These are phyloP conservation scores for Candida piceae DNA, from an alignment of 805 yeast species.

Conservation along the genomic window DNA sequence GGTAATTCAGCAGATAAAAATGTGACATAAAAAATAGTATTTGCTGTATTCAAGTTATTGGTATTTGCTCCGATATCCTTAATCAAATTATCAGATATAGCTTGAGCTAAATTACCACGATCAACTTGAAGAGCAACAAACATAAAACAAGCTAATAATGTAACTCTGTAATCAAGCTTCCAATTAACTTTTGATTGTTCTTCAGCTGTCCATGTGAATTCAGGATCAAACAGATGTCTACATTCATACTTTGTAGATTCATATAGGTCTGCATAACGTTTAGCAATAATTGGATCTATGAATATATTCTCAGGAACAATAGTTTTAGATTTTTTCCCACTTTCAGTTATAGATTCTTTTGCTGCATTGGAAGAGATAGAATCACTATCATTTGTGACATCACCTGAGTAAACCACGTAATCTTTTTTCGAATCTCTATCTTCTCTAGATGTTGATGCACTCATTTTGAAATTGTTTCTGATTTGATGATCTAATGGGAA, in stretches of 20 bases:
- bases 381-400: no score
- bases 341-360: no score
- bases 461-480: no score
- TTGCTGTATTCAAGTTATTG: conserved; percentile 54
- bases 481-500: no score
- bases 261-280: conserved; percentile 36
- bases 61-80: conserved; percentile 49
- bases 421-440: no score
- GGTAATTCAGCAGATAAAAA: conserved; percentile 60
- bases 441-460: no score
- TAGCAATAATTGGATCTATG: background rate
- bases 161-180: conserved; percentile 52
- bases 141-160: conserved; percentile 54
- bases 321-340: background rate
- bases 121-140: conserved; percentile 56
- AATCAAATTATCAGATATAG: conserved; percentile 52
- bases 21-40: conserved; percentile 46
- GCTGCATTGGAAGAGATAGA: no score
- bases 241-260: conserved; percentile 51
- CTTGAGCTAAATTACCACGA: conserved; percentile 49
- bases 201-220: conserved; percentile 45
- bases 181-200: conserved; percentile 47
- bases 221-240: conserved; percentile 51
- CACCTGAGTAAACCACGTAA: no score
- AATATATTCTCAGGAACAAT: background rate